Base-by-base conservation (phyloP, 2,329 filamentous ascomycete genomes). In the Didymosphaeria variabile region DNA sequence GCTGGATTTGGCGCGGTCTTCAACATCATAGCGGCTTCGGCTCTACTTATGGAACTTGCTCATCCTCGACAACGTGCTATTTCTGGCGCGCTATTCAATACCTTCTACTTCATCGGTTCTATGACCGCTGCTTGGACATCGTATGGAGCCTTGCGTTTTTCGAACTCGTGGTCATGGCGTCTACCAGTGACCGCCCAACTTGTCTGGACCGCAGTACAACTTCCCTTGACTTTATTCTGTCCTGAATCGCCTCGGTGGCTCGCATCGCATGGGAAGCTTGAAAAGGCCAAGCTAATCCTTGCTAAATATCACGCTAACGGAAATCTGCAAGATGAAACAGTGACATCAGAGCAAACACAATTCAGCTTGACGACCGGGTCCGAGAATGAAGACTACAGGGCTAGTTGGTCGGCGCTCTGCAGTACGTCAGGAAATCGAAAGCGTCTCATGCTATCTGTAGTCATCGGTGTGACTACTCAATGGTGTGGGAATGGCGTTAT, bases 211-310 rank as follows among this genome's bases (percentile, higher is more conserved):
- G 36, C 60, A 3, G 46, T 42, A 8, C 65, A 67, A 47, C 17
- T 61, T n/a, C 15, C 26, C 13, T 12, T 62, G n/a, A 40, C 61
- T 6, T 49, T 42, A 7, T 58, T 60, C 13, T 68, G 66, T 5
- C 87, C 87, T 0, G 87, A 90, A 63, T 86, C 82, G 0, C 87
- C 87, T 1, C 80, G 87, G 55, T 88, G 86, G 86, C 77, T 88
- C n/a, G 82, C 86, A 52, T 79, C 80, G 55, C 80, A 85, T 31
- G 83, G 84, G 38, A 81, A 83, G 17, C 74, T 80, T 3, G 85
- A 86, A 23, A 80, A 87, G 64, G 86, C 85, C 1, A 77, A 82
- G 26, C 71, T 78, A 3, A 81, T 87, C 7, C 76, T 90, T 36
- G 80, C 83, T 7, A 83, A 82, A 59, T 85, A 87, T 66, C 87